phyloP scores from a whole-genome alignment of 768 basidiomycete species.

The Mycena rosella region DNA sequence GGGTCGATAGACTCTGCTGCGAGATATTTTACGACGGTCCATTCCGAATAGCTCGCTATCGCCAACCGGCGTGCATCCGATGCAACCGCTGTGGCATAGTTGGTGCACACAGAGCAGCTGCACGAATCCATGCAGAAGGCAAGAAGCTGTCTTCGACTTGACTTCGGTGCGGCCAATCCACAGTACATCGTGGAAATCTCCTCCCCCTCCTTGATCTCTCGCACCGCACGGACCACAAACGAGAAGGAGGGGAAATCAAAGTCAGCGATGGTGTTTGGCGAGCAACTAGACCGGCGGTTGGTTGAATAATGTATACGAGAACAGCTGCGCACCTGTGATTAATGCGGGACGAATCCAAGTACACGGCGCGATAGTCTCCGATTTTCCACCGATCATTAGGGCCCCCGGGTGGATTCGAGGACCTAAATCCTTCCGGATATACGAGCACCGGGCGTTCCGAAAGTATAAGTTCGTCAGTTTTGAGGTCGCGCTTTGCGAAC shows the following conservation, averaged over 20 bases:
- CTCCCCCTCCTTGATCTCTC: constrained; percentile 12
- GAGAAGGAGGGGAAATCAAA: constrained; percentile 22
- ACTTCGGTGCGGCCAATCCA: background rate
- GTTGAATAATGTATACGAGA: background rate
- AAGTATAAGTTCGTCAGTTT: constrained; percentile 28
- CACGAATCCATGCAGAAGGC: constrained; percentile 6
- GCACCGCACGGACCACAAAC: constrained; percentile 6
- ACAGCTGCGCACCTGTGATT: constrained; percentile 20
- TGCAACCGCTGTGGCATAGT: background rate
- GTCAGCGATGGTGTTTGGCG: constrained; percentile 13
- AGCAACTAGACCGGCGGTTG: constrained; percentile 8
- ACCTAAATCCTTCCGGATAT: background rate
- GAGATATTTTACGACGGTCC: background rate
- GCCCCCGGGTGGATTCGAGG: background rate
- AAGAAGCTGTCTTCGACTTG: background rate
- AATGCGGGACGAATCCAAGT: constrained; percentile 12
- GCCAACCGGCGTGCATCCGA: constrained; percentile 1
- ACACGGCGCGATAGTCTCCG: constrained; percentile 17
- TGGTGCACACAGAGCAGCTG: constrained; percentile 8
- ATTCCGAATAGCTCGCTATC: background rate
- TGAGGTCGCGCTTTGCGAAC: constrained; percentile 25
- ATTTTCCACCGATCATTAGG: background rate
- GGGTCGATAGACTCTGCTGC: background rate
- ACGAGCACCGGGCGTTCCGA: constrained; percentile 29
- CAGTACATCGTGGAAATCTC: constrained; percentile 10